phyloP scores from a whole-genome alignment of 768 basidiomycete genomes.

The Obba rivulosa region DNA sequence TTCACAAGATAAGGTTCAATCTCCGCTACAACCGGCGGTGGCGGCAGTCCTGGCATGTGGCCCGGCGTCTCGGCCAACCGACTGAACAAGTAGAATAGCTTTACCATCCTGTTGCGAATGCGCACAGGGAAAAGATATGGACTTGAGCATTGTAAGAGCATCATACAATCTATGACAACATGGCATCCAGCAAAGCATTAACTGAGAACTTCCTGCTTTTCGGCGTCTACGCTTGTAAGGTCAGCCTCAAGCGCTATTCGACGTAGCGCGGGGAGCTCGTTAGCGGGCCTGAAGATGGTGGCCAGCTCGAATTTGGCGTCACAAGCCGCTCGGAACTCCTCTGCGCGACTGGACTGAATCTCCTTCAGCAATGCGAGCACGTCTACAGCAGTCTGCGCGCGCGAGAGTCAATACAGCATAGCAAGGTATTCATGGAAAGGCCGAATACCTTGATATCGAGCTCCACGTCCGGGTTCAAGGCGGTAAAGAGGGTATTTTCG shows the following conservation, averaged over 20 bases:
- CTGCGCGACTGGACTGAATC: conserved; percentile 45
- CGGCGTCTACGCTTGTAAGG: conserved; percentile 2
- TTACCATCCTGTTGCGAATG: no score
- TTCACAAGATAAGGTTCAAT: conserved; percentile 19
- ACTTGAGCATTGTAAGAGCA: no score
- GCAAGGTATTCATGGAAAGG: background rate
- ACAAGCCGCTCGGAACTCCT: conserved; percentile 58
- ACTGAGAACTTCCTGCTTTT: conserved; percentile 10
- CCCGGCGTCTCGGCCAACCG: no score
- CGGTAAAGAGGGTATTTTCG: conserved; percentile 50
- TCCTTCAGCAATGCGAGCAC: conserved; percentile 44
- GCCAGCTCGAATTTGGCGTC: conserved; percentile 52
- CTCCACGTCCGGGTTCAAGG: conserved; percentile 36
- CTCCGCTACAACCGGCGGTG: no score
- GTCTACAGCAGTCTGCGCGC: conserved; percentile 44
- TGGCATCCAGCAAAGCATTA: background rate
- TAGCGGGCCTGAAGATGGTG: conserved; percentile 56
- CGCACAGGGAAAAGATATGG: no score
- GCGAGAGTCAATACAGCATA: background rate
- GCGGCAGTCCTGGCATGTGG: no score
- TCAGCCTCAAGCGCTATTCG: conserved; percentile 5
- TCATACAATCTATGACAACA: no score
- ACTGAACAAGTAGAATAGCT: no score
- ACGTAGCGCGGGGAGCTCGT: conserved; percentile 42
- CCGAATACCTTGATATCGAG: conserved; percentile 47